Evolutionary conservation across 179 eudicot genomes (phyloP).

Genomic region (Spergularia azorica): DNA sequence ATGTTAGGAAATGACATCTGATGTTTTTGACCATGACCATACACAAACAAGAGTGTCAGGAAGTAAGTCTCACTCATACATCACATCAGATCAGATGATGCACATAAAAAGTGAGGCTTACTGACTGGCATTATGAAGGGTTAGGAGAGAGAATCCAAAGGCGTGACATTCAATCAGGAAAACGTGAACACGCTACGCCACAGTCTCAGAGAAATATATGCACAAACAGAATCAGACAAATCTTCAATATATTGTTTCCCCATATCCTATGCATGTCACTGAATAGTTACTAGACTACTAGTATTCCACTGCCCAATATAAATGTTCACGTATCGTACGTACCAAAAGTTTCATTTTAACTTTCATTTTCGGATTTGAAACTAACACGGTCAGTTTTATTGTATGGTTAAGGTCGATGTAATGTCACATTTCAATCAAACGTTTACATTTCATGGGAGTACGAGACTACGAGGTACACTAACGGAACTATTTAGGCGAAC

Average conservation of each 20-base stretch:
- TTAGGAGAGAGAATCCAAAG: slow-evolving; percentile 17
- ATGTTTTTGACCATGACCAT: neutral
- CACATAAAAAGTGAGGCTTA: slow-evolving; percentile 3
- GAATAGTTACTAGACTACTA: too few species aligned
- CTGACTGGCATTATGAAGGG: neutral
- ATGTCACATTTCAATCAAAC: too few species aligned
- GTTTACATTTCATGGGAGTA: too few species aligned
- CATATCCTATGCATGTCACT: neutral
- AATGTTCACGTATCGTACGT: too few species aligned
- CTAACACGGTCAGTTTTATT: too few species aligned
- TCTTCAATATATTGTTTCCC: slow-evolving; percentile 1
- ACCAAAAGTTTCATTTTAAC: too few species aligned
- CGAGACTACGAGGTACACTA: too few species aligned
- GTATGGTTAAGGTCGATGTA: too few species aligned
- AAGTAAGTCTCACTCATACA: neutral
- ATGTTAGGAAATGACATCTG: too few species aligned
- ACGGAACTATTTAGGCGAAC: too few species aligned
- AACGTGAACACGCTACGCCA: neutral
- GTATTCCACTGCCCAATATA: too few species aligned
- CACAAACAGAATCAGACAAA: slow-evolving; percentile 1
- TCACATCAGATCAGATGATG: neutral
- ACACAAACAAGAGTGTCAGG: slow-evolving; percentile 3
- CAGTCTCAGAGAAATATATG: neutral
- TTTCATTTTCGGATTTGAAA: too few species aligned
- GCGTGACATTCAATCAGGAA: slow-evolving; percentile 7